Percentiles rank a stretch among this genome's conserved stretches.
phyloP scores from a whole-genome alignment of 2,329 filamentous ascomycete genomes.

The Chrysosphaeria jannelii region DNA sequence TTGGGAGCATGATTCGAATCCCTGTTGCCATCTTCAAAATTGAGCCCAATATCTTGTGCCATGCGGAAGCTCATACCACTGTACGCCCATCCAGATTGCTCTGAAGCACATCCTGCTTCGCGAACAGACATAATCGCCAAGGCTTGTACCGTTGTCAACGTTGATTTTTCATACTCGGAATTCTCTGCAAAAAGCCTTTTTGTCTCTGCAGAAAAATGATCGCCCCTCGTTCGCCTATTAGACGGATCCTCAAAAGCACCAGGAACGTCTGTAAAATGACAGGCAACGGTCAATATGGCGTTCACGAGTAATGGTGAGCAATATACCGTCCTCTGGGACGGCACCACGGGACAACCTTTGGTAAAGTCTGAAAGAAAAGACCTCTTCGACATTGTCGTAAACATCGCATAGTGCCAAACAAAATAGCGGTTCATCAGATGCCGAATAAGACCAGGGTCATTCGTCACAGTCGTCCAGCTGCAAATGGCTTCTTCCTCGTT shows the following conservation, averaged over 20 bases:
- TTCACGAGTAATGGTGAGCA: conserved; percentile 81
- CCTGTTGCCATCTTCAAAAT: conserved; percentile 35
- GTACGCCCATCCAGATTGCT: conserved; percentile 94
- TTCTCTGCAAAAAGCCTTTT: conserved; percentile 72
- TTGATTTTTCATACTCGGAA: conserved; percentile 75
- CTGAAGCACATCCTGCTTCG: conserved; percentile 77
- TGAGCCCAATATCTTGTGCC: conserved; percentile 79
- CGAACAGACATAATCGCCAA: conserved; percentile 85
- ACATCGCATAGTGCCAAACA: conserved; percentile 91
- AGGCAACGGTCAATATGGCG: conserved; percentile 73
- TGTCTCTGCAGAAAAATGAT: conserved; percentile 87
- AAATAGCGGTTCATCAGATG: conserved; percentile 96
- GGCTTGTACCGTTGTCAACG: conserved; percentile 73
- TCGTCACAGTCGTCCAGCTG: conserved; percentile 69
- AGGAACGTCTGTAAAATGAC: conserved; percentile 59
- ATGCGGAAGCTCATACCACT: conserved; percentile 96
- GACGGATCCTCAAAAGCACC: conserved; percentile 40
- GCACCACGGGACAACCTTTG: conserved; percentile 27
- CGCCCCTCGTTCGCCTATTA: conserved; percentile 63
- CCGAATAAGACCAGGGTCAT: conserved; percentile 45
- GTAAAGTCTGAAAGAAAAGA: conserved; percentile 70
- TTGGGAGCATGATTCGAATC: conserved; percentile 5
- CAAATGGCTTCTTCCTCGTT: conserved; percentile 37
- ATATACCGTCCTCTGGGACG: conserved; percentile 29
- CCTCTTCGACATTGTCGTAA: conserved; percentile 63